phyloP scores from a whole-genome alignment of 169 alveolate species.

The Plasmodium yoelii region DNA sequence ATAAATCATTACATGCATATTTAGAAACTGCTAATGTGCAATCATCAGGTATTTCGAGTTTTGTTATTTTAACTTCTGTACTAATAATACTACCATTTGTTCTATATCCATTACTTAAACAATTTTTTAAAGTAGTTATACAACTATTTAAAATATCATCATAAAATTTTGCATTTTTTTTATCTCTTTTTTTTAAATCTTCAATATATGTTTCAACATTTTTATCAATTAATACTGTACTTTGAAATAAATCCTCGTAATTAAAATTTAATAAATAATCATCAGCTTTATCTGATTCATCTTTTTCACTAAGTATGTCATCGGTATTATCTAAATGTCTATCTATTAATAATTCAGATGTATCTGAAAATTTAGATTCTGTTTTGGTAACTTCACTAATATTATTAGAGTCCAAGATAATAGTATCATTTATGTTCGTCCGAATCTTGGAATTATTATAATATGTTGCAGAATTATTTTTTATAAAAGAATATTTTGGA shows the following conservation, averaged over 20 bases:
- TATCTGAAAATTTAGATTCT: neutral
- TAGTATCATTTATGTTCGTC: neutral
- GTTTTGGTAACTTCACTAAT: neutral
- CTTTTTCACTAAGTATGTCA: neutral
- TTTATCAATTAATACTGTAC: slow-evolving; percentile 22
- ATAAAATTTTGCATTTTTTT: slow-evolving; percentile 58
- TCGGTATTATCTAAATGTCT: neutral
- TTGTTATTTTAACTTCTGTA: slow-evolving; percentile 65
- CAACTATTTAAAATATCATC: slow-evolving; percentile 71
- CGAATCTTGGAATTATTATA: no score
- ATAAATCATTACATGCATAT: slow-evolving; percentile 76
- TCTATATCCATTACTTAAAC: slow-evolving; percentile 63
- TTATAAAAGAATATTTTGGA: neutral
- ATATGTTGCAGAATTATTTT: no score
- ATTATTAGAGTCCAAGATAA: neutral
- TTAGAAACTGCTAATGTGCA: slow-evolving; percentile 66
- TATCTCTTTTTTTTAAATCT: slow-evolving; percentile 24
- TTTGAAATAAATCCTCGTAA: slow-evolving; percentile 52
- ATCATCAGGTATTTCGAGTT: slow-evolving; percentile 57
- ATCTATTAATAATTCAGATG: neutral
- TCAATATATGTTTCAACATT: slow-evolving; percentile 45
- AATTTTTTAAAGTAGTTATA: slow-evolving; percentile 56
- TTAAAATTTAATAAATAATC: slow-evolving; percentile 57
- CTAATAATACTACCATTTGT: slow-evolving; percentile 72
- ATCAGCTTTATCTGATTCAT: slow-evolving; percentile 16